A percentile compares a stretch with the other conserved stretches of the same genome.
phyloP scores from a whole-genome alignment of 257 asterid species.

The Nicotiana attenuata region DNA sequence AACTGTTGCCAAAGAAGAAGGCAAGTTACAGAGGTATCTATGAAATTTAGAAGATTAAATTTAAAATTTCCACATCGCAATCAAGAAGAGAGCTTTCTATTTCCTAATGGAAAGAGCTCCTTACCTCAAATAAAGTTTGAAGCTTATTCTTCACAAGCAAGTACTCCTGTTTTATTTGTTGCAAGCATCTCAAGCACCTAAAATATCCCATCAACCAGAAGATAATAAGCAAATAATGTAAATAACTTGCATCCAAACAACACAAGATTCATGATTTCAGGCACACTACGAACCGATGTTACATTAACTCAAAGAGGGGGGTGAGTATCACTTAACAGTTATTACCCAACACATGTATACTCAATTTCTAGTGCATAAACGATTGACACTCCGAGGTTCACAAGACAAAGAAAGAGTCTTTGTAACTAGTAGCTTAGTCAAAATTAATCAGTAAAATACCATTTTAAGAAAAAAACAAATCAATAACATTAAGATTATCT shows the following conservation, averaged over 20 bases:
- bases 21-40: not conserved
- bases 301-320: no score
- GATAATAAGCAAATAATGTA: not conserved
- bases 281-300: not conserved
- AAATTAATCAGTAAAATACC: not conserved
- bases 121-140: constrained; percentile 53
- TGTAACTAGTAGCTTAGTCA: not conserved
- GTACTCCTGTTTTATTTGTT: constrained; percentile 65
- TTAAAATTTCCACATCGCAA: not conserved
- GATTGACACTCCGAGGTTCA: not conserved
- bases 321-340: not conserved
- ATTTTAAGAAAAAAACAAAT: not conserved
- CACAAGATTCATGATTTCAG: not conserved
- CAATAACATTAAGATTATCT: no score
- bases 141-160: constrained; percentile 69
- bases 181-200: constrained; percentile 70
- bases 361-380: not conserved
- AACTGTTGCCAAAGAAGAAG: constrained; percentile 33
- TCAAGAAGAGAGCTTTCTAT: not conserved
- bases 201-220: constrained; percentile 3
- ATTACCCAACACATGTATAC: not conserved
- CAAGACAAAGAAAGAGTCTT: not conserved
- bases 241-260: not conserved
- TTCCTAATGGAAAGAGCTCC: constrained; percentile 4
- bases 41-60: not conserved